phyloP scores from a whole-genome alignment of 2,329 filamentous ascomycete genomes.

The Diplodia corticola region DNA sequence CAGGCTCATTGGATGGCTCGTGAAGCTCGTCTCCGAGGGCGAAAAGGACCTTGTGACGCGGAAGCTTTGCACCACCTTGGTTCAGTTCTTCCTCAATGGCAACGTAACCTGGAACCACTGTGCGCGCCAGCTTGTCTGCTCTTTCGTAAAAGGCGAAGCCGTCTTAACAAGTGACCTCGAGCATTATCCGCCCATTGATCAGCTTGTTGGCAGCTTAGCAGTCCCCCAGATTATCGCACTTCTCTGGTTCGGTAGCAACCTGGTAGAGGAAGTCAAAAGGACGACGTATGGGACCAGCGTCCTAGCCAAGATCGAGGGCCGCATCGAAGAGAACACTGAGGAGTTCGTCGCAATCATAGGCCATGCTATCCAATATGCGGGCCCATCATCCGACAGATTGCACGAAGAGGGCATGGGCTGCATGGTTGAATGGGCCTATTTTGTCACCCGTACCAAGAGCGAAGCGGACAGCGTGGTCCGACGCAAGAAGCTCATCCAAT shows the following conservation, averaged over 20 bases:
- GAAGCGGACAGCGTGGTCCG: constrained; percentile 1
- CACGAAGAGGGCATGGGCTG: constrained; percentile 19
- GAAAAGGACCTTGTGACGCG: constrained; percentile 58
- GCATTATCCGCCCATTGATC: constrained; percentile 45
- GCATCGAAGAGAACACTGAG: constrained; percentile 15
- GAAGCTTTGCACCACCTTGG: constrained; percentile 76
- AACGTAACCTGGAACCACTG: constrained; percentile 67
- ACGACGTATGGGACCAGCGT: constrained; percentile 1
- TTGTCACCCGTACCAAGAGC: constrained; percentile 14
- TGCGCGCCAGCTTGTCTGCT: constrained; percentile 63
- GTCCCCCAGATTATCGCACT: constrained; percentile 56
- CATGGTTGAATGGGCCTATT: constrained; percentile 21
- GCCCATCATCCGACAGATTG: background rate
- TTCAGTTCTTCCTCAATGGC: constrained; percentile 73
- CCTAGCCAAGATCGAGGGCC: constrained; percentile 2
- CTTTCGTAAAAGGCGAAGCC: constrained; percentile 52
- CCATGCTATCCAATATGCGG: constrained; percentile 2
- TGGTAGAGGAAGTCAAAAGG: constrained; percentile 61
- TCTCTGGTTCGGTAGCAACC: constrained; percentile 64
- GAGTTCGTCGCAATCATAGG: constrained; percentile 9
- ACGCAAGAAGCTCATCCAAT: constrained; percentile 16
- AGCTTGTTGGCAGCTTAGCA: constrained; percentile 50
- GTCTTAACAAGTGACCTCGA: constrained; percentile 53
- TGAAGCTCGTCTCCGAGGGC: constrained; percentile 32
- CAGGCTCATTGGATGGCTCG: constrained; percentile 62